phyloP scores from a whole-genome alignment of 2,329 filamentous ascomycete genomes.

The Talaromyces sp. region DNA sequence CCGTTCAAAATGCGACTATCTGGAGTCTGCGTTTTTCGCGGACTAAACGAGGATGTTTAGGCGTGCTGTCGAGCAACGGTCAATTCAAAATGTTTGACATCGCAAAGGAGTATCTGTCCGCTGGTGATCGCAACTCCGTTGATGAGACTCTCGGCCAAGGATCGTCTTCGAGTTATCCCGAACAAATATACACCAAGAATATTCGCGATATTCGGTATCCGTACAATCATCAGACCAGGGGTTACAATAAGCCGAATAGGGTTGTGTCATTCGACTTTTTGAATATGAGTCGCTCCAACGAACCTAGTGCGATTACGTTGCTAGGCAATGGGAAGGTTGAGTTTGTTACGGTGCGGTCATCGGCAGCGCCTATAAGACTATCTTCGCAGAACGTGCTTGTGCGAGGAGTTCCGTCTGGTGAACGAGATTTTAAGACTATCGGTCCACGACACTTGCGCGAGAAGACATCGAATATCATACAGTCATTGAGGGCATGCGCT shows the following conservation, averaged over 20 bases:
- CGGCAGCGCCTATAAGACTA: slow-evolving; percentile 37
- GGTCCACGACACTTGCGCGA: slow-evolving; percentile 30
- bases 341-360: slow-evolving; percentile 47
- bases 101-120: slow-evolving; percentile 48
- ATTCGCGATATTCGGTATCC: slow-evolving; percentile 47
- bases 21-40: slow-evolving; percentile 63
- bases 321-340: slow-evolving; percentile 52
- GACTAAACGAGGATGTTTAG: slow-evolving; percentile 56
- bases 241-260: slow-evolving; percentile 46
- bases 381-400: slow-evolving; percentile 38
- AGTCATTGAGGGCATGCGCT: slow-evolving; percentile 20
- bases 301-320: slow-evolving; percentile 53
- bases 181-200: slow-evolving; percentile 45
- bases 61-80: slow-evolving; percentile 57
- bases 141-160: slow-evolving; percentile 41
- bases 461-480: slow-evolving; percentile 30
- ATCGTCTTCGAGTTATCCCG: slow-evolving; percentile 40
- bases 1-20: slow-evolving; percentile 54
- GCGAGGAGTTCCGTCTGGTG: slow-evolving; percentile 28
- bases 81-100: slow-evolving; percentile 58
- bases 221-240: slow-evolving; percentile 44
- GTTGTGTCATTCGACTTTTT: slow-evolving; percentile 62
- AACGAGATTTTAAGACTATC: slow-evolving; percentile 31
- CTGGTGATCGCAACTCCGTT: slow-evolving; percentile 38
- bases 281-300: slow-evolving; percentile 44